Base-by-base conservation (phyloP, 2,329 filamentous ascomycete genomes). In the Meredithiella fracta region DNA sequence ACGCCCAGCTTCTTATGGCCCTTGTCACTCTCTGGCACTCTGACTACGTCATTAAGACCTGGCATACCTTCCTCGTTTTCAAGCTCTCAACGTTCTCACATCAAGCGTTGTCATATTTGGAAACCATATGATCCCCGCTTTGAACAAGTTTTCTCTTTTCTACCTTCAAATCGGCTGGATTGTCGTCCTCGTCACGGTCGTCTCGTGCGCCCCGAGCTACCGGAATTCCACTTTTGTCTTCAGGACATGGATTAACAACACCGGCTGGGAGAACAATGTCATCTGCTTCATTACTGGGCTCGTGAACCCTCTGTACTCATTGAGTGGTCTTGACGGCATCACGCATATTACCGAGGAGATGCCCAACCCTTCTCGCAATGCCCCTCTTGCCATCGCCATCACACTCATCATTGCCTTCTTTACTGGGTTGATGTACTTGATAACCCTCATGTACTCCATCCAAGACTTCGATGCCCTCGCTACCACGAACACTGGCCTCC, bases 311-410 rank as follows among this genome's bases (percentile, higher is more conserved):
- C 62, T 72, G 3, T 76, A 72, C 62, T 67, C 68, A 22, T 65
- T 76, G 14, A 70, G 71, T 22, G 72, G 72, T 0, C 64, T 76
- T 1, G 73, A 76, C 59, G 70, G 70, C 1, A 69, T 72, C 3
- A 70, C 70, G 0, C 73, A 76, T 61, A 72, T 76, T 47, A 72
- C 73, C 0, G 73, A 75, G 60, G 73, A 76, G 62, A 73, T 75
- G 64, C 57, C 57, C 68, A 71, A 71, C 57, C 65, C 67, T 34
- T 68, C 62, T 17, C 66, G 67, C 34, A 72, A 68, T 6, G 67
- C 67, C 0, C 69, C 69, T 3, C 56, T 70, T 11, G 69, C 63
- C 15, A 66, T 66, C 62, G 67, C 67, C 11, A 70, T 68, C n/a
- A 74, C 73, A 0, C 66, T 77, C 14, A 64, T 59, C 7, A 75